Conservation (phyloP, 139 green algal genomes). For the Volvox africanus region DNA sequence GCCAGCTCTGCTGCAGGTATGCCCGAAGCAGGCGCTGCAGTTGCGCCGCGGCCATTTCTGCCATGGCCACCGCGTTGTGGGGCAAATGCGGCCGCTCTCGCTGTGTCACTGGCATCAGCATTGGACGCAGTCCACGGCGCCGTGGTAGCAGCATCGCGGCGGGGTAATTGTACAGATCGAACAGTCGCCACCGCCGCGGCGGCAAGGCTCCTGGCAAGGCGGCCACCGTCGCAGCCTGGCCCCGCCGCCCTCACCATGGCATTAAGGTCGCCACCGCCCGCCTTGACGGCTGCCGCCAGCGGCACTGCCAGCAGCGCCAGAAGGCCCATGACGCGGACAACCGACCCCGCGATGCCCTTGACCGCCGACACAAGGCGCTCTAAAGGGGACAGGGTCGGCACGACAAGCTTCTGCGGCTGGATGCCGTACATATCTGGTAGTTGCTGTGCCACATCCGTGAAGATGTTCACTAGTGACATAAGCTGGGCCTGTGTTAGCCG, state of each 20-base stretch:
- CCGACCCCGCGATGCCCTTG: background rate
- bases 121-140: background rate
- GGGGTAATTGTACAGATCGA: background rate
- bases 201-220: background rate
- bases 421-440: background rate
- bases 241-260: background rate
- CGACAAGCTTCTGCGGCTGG: constrained; percentile 19
- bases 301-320: constrained; percentile 42
- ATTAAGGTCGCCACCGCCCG: background rate
- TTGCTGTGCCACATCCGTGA: constrained; percentile 1
- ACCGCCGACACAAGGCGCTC: constrained; percentile 5
- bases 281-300: constrained; percentile 35
- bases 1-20: background rate
- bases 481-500: constrained; percentile 18
- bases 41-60: background rate
- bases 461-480: constrained; percentile 38
- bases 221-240: background rate
- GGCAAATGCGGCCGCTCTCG: background rate
- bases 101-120: background rate
- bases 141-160: background rate
- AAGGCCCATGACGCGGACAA: background rate
- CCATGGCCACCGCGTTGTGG: background rate
- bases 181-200: background rate
- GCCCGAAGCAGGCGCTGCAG: background rate
- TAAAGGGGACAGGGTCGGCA: constrained; percentile 11